Conservation (phyloP, 1,284 basidiomycete species). For the Leccinum griseonigrum region DNA sequence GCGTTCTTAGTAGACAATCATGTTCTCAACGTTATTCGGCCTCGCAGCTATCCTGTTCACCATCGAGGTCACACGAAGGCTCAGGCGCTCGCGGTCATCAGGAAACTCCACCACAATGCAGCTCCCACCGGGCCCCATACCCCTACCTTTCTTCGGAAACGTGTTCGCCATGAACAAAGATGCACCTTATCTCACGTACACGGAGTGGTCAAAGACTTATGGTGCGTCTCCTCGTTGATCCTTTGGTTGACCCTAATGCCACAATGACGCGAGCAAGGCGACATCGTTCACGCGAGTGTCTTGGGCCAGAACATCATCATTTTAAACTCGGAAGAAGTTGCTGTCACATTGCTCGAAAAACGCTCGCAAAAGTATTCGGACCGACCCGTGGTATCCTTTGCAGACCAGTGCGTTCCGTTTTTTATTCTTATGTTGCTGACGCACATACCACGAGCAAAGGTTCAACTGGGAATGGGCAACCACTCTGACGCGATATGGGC, state of each 20-base stretch:
- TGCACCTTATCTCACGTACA: not conserved
- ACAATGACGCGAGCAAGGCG: too few relatives aligned
- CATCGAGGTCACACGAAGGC: not conserved
- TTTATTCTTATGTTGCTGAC: not conserved
- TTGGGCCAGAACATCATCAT: slow-evolving; percentile 15
- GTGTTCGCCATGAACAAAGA: not conserved
- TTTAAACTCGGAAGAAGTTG: slow-evolving; percentile 18
- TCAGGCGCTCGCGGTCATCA: not conserved
- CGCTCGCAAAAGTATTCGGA: slow-evolving; percentile 26
- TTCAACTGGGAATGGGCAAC: slow-evolving; percentile 15
- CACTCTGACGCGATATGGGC: slow-evolving; percentile 7
- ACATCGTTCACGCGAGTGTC: not conserved
- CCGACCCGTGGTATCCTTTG: slow-evolving; percentile 9
- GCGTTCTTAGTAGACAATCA: not conserved
- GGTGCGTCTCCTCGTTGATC: not conserved
- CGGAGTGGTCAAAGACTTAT: not conserved
- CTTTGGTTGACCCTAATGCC: not conserved
- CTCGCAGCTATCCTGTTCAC: not conserved
- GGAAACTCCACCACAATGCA: not conserved
- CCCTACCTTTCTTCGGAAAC: not conserved
- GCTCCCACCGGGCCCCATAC: not conserved
- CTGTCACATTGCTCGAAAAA: slow-evolving; percentile 17
- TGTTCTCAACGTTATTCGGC: not conserved
- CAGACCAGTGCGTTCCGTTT: slow-evolving; percentile 10
- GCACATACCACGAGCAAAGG: not conserved